phyloP scores from a whole-genome alignment of 2,329 filamentous ascomycete species.

The Verticillium zaregamsianum region DNA sequence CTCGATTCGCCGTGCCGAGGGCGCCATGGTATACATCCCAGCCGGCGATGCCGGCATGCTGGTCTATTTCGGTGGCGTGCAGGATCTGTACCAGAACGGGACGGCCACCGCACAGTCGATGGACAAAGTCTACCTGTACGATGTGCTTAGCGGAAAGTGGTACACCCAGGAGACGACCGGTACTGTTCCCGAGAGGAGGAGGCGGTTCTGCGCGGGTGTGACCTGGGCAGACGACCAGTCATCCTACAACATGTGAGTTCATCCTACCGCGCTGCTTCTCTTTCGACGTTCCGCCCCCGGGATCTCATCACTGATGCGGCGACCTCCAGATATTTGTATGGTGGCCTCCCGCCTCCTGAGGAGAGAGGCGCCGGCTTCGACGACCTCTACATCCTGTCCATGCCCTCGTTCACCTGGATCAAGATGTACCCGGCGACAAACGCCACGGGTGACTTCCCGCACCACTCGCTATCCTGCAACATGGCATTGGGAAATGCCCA shows the following conservation, averaged over 20 bases:
- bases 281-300: not conserved
- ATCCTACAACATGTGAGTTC: slow-evolving; percentile 59
- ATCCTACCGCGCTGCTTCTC: not conserved
- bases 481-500: slow-evolving; percentile 49
- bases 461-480: slow-evolving; percentile 55
- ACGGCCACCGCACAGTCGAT: slow-evolving; percentile 39
- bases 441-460: slow-evolving; percentile 35
- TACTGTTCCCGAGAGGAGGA: slow-evolving; percentile 43
- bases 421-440: slow-evolving; percentile 44
- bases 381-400: slow-evolving; percentile 57
- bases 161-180: slow-evolving; percentile 55
- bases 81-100: slow-evolving; percentile 41
- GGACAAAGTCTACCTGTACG: slow-evolving; percentile 54
- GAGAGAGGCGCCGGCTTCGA: slow-evolving; percentile 46
- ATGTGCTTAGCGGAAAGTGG: slow-evolving; percentile 56
- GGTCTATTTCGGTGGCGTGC: slow-evolving; percentile 58
- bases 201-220: slow-evolving; percentile 58
- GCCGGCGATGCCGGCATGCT: slow-evolving; percentile 56
- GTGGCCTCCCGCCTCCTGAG: slow-evolving; percentile 46
- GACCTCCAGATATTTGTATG: slow-evolving; percentile 52
- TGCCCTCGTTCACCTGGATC: slow-evolving; percentile 63
- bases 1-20: slow-evolving; percentile 51
- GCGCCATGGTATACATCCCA: slow-evolving; percentile 56
- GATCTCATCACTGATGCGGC: slow-evolving; percentile 2
- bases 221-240: slow-evolving; percentile 56